Evolutionary conservation across 2,329 filamentous ascomycete genomes (phyloP).

Genomic region (Harringtonia aguacate): DNA sequence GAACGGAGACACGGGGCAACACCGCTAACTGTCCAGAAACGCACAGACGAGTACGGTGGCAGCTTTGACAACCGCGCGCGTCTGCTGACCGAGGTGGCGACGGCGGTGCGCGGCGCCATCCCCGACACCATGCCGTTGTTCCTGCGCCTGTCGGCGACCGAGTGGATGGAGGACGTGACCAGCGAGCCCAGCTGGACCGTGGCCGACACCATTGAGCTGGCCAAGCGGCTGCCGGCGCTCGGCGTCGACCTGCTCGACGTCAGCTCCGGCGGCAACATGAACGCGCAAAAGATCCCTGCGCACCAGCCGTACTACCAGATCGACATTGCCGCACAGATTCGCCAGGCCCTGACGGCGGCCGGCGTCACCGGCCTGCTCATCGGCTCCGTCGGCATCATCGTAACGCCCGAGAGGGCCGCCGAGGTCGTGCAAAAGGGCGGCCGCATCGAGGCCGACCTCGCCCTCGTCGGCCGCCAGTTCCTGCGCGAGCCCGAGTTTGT

Average conservation of each 20-base stretch:
- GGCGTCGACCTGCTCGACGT: conserved; percentile 82
- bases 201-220: conserved; percentile 56
- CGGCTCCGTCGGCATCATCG: conserved; percentile 65
- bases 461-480: conserved; percentile 65
- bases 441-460: conserved; percentile 51
- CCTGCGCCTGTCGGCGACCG: conserved; percentile 49
- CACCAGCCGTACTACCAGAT: conserved; percentile 58
- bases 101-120: conserved; percentile 38
- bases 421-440: conserved; percentile 38
- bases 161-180: conserved; percentile 43
- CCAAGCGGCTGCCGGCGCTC: conserved; percentile 55
- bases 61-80: conserved; percentile 55
- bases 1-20: too few species aligned
- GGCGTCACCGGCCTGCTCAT: conserved; percentile 48
- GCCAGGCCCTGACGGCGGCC: conserved; percentile 46
- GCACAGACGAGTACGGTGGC: conserved; percentile 56
- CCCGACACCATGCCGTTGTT: conserved; percentile 45
- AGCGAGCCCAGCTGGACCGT: conserved; percentile 50
- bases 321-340: conserved; percentile 60
- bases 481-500: conserved; percentile 74
- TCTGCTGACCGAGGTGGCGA: conserved; percentile 43
- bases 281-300: conserved; percentile 50
- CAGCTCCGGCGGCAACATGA: conserved; percentile 62
- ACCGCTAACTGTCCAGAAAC: conserved; percentile 23
- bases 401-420: conserved; percentile 56